Percentiles rank a stretch among this genome's conserved stretches.
phyloP scores from a whole-genome alignment of 2,329 filamentous ascomycete genomes.

The Xylariomycetidae sp. region DNA sequence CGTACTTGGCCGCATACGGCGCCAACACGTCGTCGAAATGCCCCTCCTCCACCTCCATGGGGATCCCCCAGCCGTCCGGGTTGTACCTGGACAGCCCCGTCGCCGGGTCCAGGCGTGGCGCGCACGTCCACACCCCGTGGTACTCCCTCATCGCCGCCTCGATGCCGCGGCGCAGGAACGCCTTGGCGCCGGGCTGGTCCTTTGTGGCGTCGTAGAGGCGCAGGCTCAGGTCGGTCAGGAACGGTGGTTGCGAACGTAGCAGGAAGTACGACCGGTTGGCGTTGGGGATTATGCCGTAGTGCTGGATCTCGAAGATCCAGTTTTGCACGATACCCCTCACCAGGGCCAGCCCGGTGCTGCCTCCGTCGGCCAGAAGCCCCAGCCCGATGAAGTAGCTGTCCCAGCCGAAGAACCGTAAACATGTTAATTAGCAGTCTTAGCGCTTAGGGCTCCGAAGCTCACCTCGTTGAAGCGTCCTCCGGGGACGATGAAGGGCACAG shows the following conservation, averaged over 20 bases:
- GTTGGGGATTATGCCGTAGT: slow-evolving; percentile 6
- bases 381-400: slow-evolving; percentile 8
- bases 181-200: not conserved
- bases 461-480: slow-evolving; percentile 7
- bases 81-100: slow-evolving; percentile 5
- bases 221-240: slow-evolving; percentile 3
- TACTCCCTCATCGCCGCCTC: slow-evolving; percentile 6
- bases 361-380: slow-evolving; percentile 1
- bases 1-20: slow-evolving; percentile 1
- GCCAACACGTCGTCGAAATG: slow-evolving; percentile 4
- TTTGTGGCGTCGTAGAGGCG: slow-evolving; percentile 1
- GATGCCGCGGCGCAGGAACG: not conserved
- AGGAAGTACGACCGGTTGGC: slow-evolving; percentile 5
- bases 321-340: slow-evolving; percentile 3
- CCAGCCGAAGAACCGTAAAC: slow-evolving; percentile 8
- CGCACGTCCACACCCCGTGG: slow-evolving; percentile 2
- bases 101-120: slow-evolving; percentile 1
- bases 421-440: too few relatives aligned
- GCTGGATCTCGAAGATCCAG: slow-evolving; percentile 6
- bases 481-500: slow-evolving; percentile 6
- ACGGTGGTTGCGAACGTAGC: slow-evolving; percentile 5
- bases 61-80: slow-evolving; percentile 3
- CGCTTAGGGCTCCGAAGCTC: too few relatives aligned
- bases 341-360: slow-evolving; percentile 1
- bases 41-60: slow-evolving; percentile 3